phyloP scores from a whole-genome alignment of 768 basidiomycete genomes.

The Boletales sp. region DNA sequence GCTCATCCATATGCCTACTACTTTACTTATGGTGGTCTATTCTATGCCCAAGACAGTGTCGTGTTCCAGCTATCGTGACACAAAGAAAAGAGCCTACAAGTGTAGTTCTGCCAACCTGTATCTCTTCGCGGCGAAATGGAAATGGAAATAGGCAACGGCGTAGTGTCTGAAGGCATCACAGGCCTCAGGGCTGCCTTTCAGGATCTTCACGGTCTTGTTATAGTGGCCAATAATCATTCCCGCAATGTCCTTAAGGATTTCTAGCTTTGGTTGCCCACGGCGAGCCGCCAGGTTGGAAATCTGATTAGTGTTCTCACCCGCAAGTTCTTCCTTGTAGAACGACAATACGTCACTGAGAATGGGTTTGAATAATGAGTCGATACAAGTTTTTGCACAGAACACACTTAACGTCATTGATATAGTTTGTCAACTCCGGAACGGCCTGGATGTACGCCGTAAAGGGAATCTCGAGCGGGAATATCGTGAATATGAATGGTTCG shows the following conservation, averaged over 20 bases:
- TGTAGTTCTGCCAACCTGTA: constrained; percentile 19
- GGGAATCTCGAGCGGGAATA: constrained; percentile 31
- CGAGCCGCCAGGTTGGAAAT: constrained; percentile 27
- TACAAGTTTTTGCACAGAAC: constrained; percentile 1
- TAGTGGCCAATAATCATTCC: constrained; percentile 20
- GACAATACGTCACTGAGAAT: constrained; percentile 32
- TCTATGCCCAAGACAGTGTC: too few relatives aligned
- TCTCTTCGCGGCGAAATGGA: constrained; percentile 17
- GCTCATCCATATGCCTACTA: too few relatives aligned
- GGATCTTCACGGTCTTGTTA: constrained; percentile 18
- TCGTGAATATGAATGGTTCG: constrained; percentile 31
- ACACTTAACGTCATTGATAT: constrained; percentile 33
- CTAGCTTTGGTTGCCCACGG: constrained; percentile 18
- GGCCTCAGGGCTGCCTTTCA: constrained; percentile 7
- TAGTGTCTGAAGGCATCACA: constrained; percentile 6
- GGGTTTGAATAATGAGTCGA: too few relatives aligned
- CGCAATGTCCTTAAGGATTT: constrained; percentile 19
- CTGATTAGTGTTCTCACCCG: constrained; percentile 29
- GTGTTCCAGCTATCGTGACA: too few relatives aligned
- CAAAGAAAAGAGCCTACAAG: not conserved
- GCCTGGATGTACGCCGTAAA: constrained; percentile 30
- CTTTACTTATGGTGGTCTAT: too few relatives aligned
- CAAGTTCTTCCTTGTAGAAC: constrained; percentile 36
- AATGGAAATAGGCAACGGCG: constrained; percentile 17
- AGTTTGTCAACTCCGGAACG: constrained; percentile 25